These are phyloP conservation scores for Aspergillus piperis DNA, from an alignment of 2,329 filamentous ascomycete genomes.

Conservation along the genomic window DNA sequence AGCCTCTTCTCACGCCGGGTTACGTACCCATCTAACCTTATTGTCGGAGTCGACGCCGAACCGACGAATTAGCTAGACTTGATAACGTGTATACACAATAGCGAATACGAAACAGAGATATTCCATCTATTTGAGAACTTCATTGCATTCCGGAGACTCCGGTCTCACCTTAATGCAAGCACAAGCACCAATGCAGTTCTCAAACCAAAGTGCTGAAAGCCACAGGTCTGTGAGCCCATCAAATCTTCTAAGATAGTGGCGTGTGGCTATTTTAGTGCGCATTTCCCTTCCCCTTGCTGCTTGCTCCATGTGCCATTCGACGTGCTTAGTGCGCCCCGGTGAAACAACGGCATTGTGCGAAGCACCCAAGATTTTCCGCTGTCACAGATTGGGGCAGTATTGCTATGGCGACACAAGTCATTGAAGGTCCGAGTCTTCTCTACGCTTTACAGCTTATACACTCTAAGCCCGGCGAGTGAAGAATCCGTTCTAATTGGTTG, in stretches of 20 bases:
- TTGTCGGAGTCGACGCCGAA: background rate
- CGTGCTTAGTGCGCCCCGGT: background rate
- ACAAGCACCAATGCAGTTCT: background rate
- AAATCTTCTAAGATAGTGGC: background rate
- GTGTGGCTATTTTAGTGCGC: constrained; percentile 8
- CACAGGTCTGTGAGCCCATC: background rate
- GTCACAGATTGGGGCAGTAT: background rate
- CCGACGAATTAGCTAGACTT: background rate
- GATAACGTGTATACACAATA: background rate
- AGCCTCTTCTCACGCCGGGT: background rate
- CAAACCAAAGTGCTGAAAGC: background rate
- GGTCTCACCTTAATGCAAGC: background rate
- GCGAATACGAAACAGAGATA: background rate
- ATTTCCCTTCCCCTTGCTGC: background rate
- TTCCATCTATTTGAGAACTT: too few relatives aligned
- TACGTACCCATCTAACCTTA: background rate
- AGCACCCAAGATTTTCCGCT: background rate
- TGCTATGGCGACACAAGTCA: background rate
- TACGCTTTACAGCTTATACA: background rate
- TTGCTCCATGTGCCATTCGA: background rate
- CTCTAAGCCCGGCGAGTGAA: background rate
- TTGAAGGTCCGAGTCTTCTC: background rate
- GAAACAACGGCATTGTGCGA: constrained; percentile 1
- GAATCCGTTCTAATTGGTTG: background rate
- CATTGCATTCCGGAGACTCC: background rate